Conservation (phyloP, 192 early-diverging fungal genomes). For the Mortierella alpina region DNA sequence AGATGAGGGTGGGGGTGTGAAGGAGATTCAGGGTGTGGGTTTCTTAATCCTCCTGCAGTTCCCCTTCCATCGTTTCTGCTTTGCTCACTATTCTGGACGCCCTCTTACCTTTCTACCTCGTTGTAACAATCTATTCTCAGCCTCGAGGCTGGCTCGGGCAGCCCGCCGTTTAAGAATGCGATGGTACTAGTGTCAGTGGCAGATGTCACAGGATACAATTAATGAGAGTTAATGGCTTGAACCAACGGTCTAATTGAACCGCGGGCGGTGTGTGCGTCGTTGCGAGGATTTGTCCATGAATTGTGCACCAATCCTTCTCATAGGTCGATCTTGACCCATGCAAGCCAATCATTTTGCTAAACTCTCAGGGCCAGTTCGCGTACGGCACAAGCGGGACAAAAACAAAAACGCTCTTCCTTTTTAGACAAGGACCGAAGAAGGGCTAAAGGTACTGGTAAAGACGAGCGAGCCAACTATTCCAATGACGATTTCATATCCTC, state of each 20-base stretch:
- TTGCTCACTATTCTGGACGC: neutral
- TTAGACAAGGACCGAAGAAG: neutral
- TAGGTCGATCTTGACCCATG: conserved; percentile 1
- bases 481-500: neutral
- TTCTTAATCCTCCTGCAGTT: too few relatives aligned
- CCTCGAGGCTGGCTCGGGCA: conserved; percentile 84
- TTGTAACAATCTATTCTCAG: conserved; percentile 73
- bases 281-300: neutral
- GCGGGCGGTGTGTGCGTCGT: neutral
- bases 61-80: too few relatives aligned
- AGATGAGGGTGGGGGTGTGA: neutral
- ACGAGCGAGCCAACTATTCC: neutral
- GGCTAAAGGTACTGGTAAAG: neutral
- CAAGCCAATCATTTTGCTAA: conserved; percentile 34
- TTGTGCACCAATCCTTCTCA: neutral
- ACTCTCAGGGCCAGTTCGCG: conserved; percentile 3
- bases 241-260: neutral
- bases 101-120: conserved; percentile 63
- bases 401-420: too few relatives aligned
- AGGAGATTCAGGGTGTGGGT: too few relatives aligned
- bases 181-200: conserved; percentile 72
- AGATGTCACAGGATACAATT: too few relatives aligned
- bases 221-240: neutral
- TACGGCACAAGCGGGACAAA: neutral
- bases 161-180: conserved; percentile 95